Percentiles rank a stretch among this genome's conserved stretches.
phyloP scores from a whole-genome alignment of 2,329 filamentous ascomycete genomes.

The Ceratocystiopsis sp. region DNA sequence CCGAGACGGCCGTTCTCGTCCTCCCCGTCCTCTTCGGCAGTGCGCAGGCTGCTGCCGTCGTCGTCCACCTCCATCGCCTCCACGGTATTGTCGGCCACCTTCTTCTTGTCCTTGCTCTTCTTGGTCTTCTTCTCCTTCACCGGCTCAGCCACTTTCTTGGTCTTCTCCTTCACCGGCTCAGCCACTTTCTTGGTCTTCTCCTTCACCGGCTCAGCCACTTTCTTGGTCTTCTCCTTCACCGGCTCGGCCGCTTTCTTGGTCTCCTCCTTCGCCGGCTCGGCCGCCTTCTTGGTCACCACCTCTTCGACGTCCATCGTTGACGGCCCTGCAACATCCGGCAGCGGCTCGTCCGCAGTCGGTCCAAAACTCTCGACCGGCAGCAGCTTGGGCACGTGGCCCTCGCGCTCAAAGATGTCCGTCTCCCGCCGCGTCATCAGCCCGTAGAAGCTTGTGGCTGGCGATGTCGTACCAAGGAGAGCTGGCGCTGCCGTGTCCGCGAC shows the following conservation, averaged over 20 bases:
- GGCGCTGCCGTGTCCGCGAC: slow-evolving; percentile 7
- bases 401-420: slow-evolving; percentile 13
- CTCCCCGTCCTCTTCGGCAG: slow-evolving; percentile 2
- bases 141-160: slow-evolving; percentile 12
- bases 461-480: slow-evolving; percentile 3
- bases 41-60: slow-evolving; percentile 7
- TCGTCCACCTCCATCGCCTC: slow-evolving; percentile 6
- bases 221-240: slow-evolving; percentile 1
- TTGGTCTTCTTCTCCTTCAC: slow-evolving; percentile 11
- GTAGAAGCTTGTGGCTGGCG: slow-evolving; percentile 11
- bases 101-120: slow-evolving; percentile 18
- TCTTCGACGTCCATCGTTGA: slow-evolving; percentile 10
- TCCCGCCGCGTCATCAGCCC: slow-evolving; percentile 13
- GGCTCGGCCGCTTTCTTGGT: no score
- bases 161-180: slow-evolving; percentile 12
- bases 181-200: slow-evolving; percentile 12
- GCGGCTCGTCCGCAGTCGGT: slow-evolving; percentile 6
- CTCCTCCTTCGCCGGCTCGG: background rate
- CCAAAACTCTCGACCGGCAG: slow-evolving; percentile 13
- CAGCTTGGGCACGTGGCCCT: slow-evolving; percentile 17
- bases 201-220: slow-evolving; percentile 5
- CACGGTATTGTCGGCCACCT: slow-evolving; percentile 21
- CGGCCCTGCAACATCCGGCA: slow-evolving; percentile 10
- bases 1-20: slow-evolving; percentile 9
- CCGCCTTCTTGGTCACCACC: background rate